These are phyloP conservation scores for Potentilla sterilis DNA, from an alignment of 306 rosid species.

Conservation along the genomic window DNA sequence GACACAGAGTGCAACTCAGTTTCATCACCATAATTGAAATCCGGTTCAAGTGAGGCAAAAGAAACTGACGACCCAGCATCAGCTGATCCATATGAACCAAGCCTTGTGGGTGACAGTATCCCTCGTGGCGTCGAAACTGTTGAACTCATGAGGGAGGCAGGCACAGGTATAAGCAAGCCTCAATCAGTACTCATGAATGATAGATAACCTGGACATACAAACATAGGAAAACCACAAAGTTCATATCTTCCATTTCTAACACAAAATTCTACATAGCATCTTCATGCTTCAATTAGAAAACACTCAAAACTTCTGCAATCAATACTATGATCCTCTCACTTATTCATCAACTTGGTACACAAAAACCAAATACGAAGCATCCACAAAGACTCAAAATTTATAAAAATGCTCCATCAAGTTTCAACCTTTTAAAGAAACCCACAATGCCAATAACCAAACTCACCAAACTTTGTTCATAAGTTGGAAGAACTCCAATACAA, in stretches of 20 bases:
- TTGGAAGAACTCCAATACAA: background rate
- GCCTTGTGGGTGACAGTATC: constrained; percentile 46
- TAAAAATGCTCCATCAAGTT: background rate
- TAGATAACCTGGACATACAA: constrained; percentile 11
- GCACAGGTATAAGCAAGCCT: constrained; percentile 34
- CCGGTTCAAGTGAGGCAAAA: constrained; percentile 39
- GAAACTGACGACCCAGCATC: constrained; percentile 53
- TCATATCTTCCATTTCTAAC: constrained; percentile 21
- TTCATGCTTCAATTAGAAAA: background rate
- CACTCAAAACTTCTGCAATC: background rate
- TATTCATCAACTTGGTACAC: background rate
- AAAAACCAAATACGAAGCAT: background rate
- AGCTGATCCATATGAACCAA: constrained; percentile 40
- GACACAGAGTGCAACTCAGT: constrained; percentile 60
- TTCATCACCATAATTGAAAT: constrained; percentile 41
- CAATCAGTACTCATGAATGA: constrained; percentile 28
- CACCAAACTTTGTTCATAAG: background rate
- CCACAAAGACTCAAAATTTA: background rate
- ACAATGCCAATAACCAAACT: constrained; percentile 20
- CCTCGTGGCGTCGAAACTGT: constrained; percentile 52
- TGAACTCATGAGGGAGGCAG: constrained; percentile 45
- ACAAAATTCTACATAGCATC: background rate
- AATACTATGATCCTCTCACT: background rate
- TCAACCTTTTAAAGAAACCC: constrained; percentile 16
- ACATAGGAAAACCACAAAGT: constrained; percentile 27